These are phyloP conservation scores for Parachaetomium inaequale DNA, from an alignment of 495 filamentous ascomycete genomes.

Conservation along the genomic window DNA sequence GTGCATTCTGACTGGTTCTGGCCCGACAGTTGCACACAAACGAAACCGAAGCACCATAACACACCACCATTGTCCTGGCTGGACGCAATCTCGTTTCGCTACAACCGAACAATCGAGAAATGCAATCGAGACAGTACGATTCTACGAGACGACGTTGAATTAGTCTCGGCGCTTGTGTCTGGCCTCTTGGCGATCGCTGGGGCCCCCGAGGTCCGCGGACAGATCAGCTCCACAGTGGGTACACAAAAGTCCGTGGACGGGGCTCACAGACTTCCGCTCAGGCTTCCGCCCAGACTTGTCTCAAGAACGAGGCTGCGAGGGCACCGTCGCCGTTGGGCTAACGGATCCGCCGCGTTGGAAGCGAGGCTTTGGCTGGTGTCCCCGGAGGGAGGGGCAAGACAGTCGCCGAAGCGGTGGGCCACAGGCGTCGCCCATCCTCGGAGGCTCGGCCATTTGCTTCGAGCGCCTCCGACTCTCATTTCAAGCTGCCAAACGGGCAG, in stretches of 20 bases:
- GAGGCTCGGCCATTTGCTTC: too few relatives aligned
- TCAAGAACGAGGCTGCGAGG: not conserved
- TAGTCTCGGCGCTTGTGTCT: not conserved
- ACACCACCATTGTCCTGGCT: not conserved
- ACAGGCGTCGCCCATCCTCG: too few relatives aligned
- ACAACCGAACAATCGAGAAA: not conserved
- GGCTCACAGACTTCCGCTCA: not conserved
- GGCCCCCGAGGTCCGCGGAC: not conserved
- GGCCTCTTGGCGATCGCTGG: not conserved
- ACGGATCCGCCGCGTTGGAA: not conserved
- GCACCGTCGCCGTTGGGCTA: not conserved
- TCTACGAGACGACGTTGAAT: conserved; percentile 1
- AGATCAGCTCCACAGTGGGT: not conserved
- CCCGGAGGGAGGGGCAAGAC: too few relatives aligned
- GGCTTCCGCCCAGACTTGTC: not conserved
- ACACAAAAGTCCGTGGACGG: not conserved
- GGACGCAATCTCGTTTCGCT: not conserved
- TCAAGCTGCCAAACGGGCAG: not conserved
- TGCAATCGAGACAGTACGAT: not conserved
- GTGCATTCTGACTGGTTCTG: not conserved
- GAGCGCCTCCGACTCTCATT: too few relatives aligned
- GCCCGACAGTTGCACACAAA: too few relatives aligned
- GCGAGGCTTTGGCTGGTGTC: not conserved
- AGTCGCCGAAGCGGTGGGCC: too few relatives aligned
- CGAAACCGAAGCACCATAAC: too few relatives aligned